These are phyloP conservation scores for Scheffersomyces lignosus DNA, from an alignment of 805 yeast species.

Conservation along the genomic window DNA sequence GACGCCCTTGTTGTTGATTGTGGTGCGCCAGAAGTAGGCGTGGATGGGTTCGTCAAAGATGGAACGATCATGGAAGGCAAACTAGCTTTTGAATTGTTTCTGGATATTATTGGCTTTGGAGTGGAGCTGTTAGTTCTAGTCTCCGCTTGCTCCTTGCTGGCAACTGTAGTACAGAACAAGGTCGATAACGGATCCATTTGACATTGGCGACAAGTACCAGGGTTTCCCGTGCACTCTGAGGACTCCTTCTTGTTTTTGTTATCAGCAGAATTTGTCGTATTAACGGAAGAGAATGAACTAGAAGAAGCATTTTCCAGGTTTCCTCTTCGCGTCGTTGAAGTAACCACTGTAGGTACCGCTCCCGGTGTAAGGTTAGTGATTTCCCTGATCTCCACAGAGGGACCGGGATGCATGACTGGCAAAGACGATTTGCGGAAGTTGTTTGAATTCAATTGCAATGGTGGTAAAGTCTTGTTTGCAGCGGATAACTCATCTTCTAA, in stretches of 20 bases:
- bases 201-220: conserved; percentile 84
- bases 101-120: conserved; percentile 9
- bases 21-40: conserved; percentile 11
- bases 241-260: conserved; percentile 5
- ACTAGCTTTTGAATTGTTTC: conserved; percentile 12
- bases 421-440: conserved; percentile 38
- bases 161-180: conserved; percentile 83
- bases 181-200: conserved; percentile 87
- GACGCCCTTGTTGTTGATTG: conserved; percentile 4
- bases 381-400: conserved; percentile 52
- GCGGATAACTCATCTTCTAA: conserved; percentile 14
- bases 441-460: conserved; percentile 31
- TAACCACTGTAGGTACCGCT: conserved; percentile 35
- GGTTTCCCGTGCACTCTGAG: conserved; percentile 75
- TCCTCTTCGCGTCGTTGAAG: conserved; percentile 15
- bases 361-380: conserved; percentile 41
- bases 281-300: background rate
- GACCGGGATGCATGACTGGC: conserved; percentile 67
- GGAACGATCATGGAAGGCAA: conserved; percentile 16
- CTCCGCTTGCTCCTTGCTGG: conserved; percentile 45
- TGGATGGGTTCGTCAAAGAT: conserved; percentile 12
- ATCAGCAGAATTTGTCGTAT: conserved; percentile 7
- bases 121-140: background rate
- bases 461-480: conserved; percentile 39
- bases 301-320: conserved; percentile 1